phyloP scores from a whole-genome alignment of 495 filamentous ascomycete species.

The Choiromyces venosus region DNA sequence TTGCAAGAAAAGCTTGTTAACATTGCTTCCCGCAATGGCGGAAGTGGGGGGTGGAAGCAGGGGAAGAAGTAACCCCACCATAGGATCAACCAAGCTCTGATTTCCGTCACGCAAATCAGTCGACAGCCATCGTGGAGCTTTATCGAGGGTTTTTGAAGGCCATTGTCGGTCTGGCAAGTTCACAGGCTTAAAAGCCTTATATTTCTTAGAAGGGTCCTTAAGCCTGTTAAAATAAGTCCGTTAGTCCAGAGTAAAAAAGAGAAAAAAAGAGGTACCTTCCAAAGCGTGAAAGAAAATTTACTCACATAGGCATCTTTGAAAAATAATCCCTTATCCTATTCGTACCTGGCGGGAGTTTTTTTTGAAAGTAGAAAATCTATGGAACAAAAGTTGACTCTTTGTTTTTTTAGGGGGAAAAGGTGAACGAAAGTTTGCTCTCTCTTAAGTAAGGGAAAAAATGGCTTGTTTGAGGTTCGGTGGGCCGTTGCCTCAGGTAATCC shows the following conservation, averaged over 20 bases:
- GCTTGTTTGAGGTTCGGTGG: not conserved
- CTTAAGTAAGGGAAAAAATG: constrained; percentile 2
- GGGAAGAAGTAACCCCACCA: constrained; percentile 53
- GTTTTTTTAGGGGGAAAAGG: too few species aligned
- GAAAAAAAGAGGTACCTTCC: not conserved
- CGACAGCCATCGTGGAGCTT: constrained; percentile 77
- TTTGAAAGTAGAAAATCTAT: not conserved
- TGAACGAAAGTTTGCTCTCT: constrained; percentile 3
- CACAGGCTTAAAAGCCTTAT: constrained; percentile 71
- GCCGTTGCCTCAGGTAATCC: constrained; percentile 4
- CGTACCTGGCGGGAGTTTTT: not conserved
- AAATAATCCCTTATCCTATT: not conserved
- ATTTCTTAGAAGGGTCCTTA: constrained; percentile 89
- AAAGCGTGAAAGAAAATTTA: not conserved
- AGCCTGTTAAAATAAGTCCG: constrained; percentile 60
- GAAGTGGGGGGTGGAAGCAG: not conserved
- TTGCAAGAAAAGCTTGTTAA: not conserved
- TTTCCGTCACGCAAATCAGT: constrained; percentile 85
- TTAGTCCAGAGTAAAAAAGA: constrained; percentile 1
- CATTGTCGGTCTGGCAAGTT: constrained; percentile 84
- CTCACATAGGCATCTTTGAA: constrained; percentile 35
- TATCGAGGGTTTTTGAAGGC: constrained; percentile 73
- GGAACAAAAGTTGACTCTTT: too few species aligned
- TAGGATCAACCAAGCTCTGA: constrained; percentile 80
- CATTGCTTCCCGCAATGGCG: not conserved